Evolutionary conservation across 345 rosid genomes (phyloP), one percentile per base, ranked within the genome.

Genomic region (Populus deltoides): DNA sequence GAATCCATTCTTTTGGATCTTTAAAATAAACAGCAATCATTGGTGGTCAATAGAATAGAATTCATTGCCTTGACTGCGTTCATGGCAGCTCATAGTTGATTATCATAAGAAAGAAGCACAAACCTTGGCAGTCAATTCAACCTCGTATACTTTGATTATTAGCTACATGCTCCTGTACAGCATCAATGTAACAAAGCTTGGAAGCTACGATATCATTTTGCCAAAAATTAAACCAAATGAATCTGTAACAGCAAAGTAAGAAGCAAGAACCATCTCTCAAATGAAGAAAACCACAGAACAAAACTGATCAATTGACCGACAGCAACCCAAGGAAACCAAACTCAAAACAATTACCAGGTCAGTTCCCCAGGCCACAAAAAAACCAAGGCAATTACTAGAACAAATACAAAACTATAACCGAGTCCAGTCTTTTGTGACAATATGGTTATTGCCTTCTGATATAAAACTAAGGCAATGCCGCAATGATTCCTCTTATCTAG

Each of bases 211-310:
- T 57, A 11, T 35, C 1, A 53, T n/a, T 33, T 18, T 33, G 10
- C 11, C 12, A 38, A 57, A 0, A 6, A 33, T 36, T 6, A 59
- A 59, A 73, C 49, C 67, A 73, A 73, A 36, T 73, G 69, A 61
- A n/a, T 18, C 59, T 38, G 5, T 8, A 11, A 35, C 36, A 66
- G 3, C 75, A 57, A 36, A 9, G 27, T 8, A 31, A 35, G 29
- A 27, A 9, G 27, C 3, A 31, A 36, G 29, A 27, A 1, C 68
- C 67, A 59, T 13, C 35, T 22, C 5, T 39, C 27, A 73, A 22
- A 66, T 41, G 59, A 72, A 71, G 6, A 72, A 72, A 22, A 33
- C 39, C 75, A 72, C 75, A 55, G 66, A 27, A 61, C 38, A 53
- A 53, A 25, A 59, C 39, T 27, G 24, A 1, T 53, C 15, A 53